Evolutionary conservation across 345 rosid genomes (phyloP), one percentile per base, ranked within the genome.

Genomic region (Gossypium australe): DNA sequence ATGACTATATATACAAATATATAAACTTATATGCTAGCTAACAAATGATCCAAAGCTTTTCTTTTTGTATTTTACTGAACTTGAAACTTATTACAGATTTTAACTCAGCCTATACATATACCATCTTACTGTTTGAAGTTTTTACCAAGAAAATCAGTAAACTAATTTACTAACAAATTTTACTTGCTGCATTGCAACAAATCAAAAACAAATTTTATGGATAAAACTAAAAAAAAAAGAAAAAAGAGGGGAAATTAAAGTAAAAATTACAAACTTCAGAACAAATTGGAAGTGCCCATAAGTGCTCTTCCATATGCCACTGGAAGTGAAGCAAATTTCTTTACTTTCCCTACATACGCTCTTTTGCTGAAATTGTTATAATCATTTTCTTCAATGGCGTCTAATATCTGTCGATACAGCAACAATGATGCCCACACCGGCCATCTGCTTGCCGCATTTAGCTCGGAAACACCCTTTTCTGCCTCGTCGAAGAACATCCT

Each of bases 401-500:
- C 89, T 22, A 86, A 70, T 44, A 86, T 86, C 68, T 86, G 87
- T 70, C 78, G 69, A 57, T 86, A 86, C 11, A 86, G 78, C 75
- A 84, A n/a, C 67, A 86, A 51, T 3, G 87, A 86, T 8, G 89
- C 89, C 87, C 86, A 80, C 8, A 84, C 89, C 0, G 89, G 87
- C 89, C 89, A 86, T 77, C 84, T 79, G 67, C 89, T 86, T 2
- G 83, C 84, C 1, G 78, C 70, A 60, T 74, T 82, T 18, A 86
- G 84, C 83, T 86, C 87, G 11, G 76, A 20, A 2, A 84, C 82
- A 25, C 87, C 89, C 64, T 77, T 82, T 72, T 86, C 89, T 0
- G 89, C 89, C 78, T 84, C 86, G 3, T 86, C 86, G 9, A 86
- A 86, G 81, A 82, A 86, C 83, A 71, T 79, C 73, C 87, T 84